Evolutionary conservation across 2,329 filamentous ascomycete species (phyloP).

Genomic region (Nemania sp.): DNA sequence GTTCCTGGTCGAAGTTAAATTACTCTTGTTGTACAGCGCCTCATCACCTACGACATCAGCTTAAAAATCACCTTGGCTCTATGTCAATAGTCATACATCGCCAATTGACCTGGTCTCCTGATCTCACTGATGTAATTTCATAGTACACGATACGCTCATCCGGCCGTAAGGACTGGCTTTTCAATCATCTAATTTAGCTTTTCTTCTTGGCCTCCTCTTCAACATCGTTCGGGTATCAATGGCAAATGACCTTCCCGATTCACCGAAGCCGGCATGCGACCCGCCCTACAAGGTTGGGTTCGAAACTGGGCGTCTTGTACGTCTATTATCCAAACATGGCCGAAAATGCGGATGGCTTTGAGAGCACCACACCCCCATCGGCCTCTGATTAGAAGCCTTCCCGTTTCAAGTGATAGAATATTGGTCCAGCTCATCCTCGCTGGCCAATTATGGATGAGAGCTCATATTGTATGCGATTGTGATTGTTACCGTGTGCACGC

Average conservation of each 20-base stretch:
- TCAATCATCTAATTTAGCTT: neutral
- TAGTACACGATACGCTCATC: neutral
- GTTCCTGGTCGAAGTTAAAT: neutral
- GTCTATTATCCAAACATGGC: too few relatives aligned
- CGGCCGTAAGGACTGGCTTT: neutral
- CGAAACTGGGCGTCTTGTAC: constrained; percentile 6
- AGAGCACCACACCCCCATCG: neutral
- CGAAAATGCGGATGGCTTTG: too few relatives aligned
- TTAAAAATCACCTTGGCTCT: neutral
- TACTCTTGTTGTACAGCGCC: neutral
- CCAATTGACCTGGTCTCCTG: neutral
- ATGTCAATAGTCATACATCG: neutral
- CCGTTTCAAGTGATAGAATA: neutral
- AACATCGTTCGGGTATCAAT: neutral
- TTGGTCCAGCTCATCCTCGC: neutral
- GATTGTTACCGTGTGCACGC: constrained; percentile 5
- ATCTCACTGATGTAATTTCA: neutral
- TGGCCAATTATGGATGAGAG: constrained; percentile 1
- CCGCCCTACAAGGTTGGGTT: constrained; percentile 17
- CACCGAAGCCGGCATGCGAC: constrained; percentile 25
- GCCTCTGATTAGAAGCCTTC: neutral
- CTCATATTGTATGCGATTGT: constrained; percentile 1
- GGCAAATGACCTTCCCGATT: constrained; percentile 9
- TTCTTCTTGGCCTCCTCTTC: neutral
- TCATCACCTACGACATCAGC: neutral